Base-by-base conservation (phyloP, 768 basidiomycete genomes). In the Trametes punicea region DNA sequence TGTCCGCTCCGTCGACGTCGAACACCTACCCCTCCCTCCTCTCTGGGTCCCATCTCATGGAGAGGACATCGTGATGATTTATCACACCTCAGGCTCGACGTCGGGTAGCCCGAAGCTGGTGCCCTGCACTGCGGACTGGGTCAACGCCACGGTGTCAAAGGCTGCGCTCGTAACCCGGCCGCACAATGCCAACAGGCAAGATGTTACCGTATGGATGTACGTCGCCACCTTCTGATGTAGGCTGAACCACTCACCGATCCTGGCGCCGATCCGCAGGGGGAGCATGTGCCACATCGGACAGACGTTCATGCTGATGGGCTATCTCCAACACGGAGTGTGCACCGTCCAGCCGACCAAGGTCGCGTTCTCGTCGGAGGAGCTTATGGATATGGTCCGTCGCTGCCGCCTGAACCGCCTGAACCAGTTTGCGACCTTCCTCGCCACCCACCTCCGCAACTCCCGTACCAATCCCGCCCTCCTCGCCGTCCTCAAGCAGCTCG, bases 231-330 rank as follows among this genome's bases (percentile, higher is more conserved):
- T n/a, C n/a, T n/a, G n/a, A n/a, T n/a, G n/a, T n/a, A n/a, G n/a
- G n/a, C n/a, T n/a, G n/a, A n/a, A n/a, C n/a, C n/a, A n/a, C n/a
- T n/a, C n/a, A n/a, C n/a, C n/a, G n/a, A 75, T 65, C 71, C 67
- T 73, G 62, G 60, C 56, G 61, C 46, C 58, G 68, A 55, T 62
- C 51, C 21, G 44, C 72, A 89, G 87, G 77, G 88, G 89, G 55
- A 87, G 85, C 75, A 87, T 90, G 86, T 89, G 85, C 67, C 89
- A 90, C 70, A 90, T 90, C 58, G 89, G 72, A 26, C 87, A 90
- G 69, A 81, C 78, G 38, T 88, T 83, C 77, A 84, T 89, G 83
- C 75, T 91, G 41, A 72, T 90, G 64, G 86, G 88, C 46, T 74
- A 77, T 55, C 72, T 92, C 25, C 86, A 88, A 65, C 82, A 88